Evolutionary conservation across 345 rosid genomes (phyloP), one percentile per base, ranked within the genome.

Genomic region (Sisymbrium irio): DNA sequence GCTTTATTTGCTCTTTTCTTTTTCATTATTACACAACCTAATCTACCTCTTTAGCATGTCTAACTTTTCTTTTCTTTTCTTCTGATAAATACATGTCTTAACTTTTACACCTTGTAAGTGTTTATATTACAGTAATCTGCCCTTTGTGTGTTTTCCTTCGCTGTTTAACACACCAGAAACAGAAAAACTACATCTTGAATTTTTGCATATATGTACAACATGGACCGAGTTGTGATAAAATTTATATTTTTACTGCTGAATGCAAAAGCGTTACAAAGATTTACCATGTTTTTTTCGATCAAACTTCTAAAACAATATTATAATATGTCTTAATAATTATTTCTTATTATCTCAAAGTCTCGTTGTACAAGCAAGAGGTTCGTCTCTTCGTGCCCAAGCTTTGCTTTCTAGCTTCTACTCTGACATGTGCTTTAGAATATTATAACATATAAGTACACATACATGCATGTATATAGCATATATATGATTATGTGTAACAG

Each of bases 311-410:
- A 44, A 55, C 10, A 20, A 10, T n/a, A 54, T 33, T 20, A 2
- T 27, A 56, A 14, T 54, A 39, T 49, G 61, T 10, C 18, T 36
- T 5, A 56, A 19, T 50, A 0, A 37, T 27, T 28, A 55, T 55
- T 41, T 39, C 11, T 18, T 67, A 39, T 54, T 57, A 74, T 35
- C 42, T 53, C 12, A 39, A 65, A 67, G 67, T 59, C 78, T 70
- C 59, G 78, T 10, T 69, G 51, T 69, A 54, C 77, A 82, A 74
- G 79, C 83, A 69, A 79, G 83, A 83, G 84, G 89, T 87, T 84
- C 89, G 83, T 87, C 91, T 82, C 94, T 89, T 92, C 78, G 75
- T 72, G 77, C 13, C 82, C 88, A 89, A 89, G 94, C 85, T 81
- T 85, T 84, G 79, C 77, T 82, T 86, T 74, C 65, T 78, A 67